Base-by-base conservation (phyloP, 768 basidiomycete species). In the Mycena vulgaris region DNA sequence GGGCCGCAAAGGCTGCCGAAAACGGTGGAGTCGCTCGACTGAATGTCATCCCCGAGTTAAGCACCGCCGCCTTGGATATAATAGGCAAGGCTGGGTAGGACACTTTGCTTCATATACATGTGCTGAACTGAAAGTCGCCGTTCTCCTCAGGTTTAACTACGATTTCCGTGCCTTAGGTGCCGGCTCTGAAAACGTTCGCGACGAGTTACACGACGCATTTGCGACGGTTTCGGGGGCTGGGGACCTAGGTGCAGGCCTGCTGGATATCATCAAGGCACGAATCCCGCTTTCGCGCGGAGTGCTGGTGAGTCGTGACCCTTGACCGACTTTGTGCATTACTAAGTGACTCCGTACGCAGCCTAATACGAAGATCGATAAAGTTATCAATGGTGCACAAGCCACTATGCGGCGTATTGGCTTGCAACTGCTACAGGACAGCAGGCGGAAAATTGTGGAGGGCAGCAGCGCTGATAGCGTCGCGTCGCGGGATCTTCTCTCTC, bases 1-100 rank as follows among this genome's bases (percentile, higher is more conserved):
- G 77, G 82, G 69, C 48, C 6, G 57, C 65, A 5, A 75, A 78
- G 55, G 70, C 79, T n/a, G 45, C 68, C 37, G 35, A 56, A 21
- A 61, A 75, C 48, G 68, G 63, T 25, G 67, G 33, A 48, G 42
- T 30, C 2, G 71, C 45, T 14, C 63, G 76, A 7, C 74, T 89
- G 39, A 87, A 92, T 52, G 84, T 88, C 11, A 75, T 87, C 53
- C 75, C 79, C 1, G 90, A 85, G 83, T 79, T 90, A 3, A 84
- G 83, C n/a, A 84, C 84, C 45, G 82, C 87, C 13, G 90, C 89
- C 13, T 79, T 91, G 16, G 90, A 90, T 63, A 84, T 89, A 57
- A 90, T 92, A 61, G 89, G 89, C n/a, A 78, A 88, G 49, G 87
- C 74, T n/a, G 80, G 85, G 88, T 23, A 84, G 81, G 63, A n/a